phyloP scores from a whole-genome alignment of 2,329 filamentous ascomycete genomes.

The Coniochaeta sp. region DNA sequence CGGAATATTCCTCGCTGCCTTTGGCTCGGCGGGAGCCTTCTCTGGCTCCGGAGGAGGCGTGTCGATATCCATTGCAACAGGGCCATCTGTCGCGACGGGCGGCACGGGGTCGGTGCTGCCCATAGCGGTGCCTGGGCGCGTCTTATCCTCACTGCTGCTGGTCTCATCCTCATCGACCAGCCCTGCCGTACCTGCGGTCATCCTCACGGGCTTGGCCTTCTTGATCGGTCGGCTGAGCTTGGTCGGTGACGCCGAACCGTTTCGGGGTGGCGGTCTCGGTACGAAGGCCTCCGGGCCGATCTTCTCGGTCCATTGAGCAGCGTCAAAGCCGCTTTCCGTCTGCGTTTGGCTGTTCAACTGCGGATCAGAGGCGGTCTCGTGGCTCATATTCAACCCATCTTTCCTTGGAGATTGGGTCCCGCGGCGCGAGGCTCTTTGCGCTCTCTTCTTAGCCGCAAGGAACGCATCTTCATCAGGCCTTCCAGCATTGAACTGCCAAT shows the following conservation, averaged over 20 bases:
- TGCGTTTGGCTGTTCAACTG: slow-evolving; percentile 11
- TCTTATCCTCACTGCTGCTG: slow-evolving; percentile 31
- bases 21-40: slow-evolving; percentile 15
- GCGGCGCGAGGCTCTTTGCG: slow-evolving; percentile 29
- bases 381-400: slow-evolving; percentile 5
- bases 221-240: slow-evolving; percentile 42
- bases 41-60: slow-evolving; percentile 17
- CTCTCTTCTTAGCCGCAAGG: slow-evolving; percentile 23
- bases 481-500: slow-evolving; percentile 47
- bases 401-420: slow-evolving; percentile 31
- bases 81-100: slow-evolving; percentile 30
- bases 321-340: slow-evolving; percentile 33
- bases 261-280: slow-evolving; percentile 31
- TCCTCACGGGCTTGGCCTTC: slow-evolving; percentile 53
- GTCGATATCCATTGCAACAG: slow-evolving; percentile 61
- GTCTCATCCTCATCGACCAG: slow-evolving; percentile 39
- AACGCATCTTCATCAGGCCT: slow-evolving; percentile 21
- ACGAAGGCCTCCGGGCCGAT: slow-evolving; percentile 49
- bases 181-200: slow-evolving; percentile 35
- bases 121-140: slow-evolving; percentile 16
- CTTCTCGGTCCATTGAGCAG: slow-evolving; percentile 46
- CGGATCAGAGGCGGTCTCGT: neutral
- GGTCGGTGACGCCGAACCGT: slow-evolving; percentile 35
- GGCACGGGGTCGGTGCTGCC: slow-evolving; percentile 24
- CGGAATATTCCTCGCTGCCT: slow-evolving; percentile 42